Evolutionary conservation across 495 filamentous ascomycete species (phyloP).

Genomic region (Lophiotrema nucula): DNA sequence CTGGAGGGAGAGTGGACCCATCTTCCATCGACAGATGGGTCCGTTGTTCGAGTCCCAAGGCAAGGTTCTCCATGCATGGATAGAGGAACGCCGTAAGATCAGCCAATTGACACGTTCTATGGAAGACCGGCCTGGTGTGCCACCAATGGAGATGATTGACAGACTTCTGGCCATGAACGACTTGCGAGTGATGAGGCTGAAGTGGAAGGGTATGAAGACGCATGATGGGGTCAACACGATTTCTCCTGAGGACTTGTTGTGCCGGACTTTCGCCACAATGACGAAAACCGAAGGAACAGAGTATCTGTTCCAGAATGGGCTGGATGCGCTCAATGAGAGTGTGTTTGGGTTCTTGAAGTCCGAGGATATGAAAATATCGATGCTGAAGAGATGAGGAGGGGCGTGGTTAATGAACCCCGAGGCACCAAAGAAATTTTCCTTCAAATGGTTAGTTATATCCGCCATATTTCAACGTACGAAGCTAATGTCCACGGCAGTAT

Average conservation of each 20-base stretch:
- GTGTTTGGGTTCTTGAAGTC: constrained; percentile 20
- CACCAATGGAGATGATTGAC: constrained; percentile 16
- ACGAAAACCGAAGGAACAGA: constrained; percentile 27
- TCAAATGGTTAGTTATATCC: too few relatives aligned
- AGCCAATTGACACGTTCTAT: neutral
- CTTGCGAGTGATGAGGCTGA: constrained; percentile 17
- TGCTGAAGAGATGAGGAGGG: constrained; percentile 12
- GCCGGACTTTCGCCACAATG: constrained; percentile 16
- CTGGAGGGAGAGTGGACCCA: constrained; percentile 1
- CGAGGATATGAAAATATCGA: constrained; percentile 21
- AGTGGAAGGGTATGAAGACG: constrained; percentile 23
- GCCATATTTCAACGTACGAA: too few relatives aligned
- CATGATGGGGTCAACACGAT: neutral
- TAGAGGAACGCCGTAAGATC: constrained; percentile 22
- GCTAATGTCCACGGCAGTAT: too few relatives aligned
- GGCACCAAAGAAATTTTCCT: too few relatives aligned
- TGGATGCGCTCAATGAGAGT: constrained; percentile 10
- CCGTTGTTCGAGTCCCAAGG: constrained; percentile 2
- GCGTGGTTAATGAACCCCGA: too few relatives aligned
- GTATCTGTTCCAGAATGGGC: constrained; percentile 15
- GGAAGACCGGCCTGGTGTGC: constrained; percentile 4
- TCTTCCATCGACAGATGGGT: constrained; percentile 1
- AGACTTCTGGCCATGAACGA: constrained; percentile 25
- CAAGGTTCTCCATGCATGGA: constrained; percentile 15
- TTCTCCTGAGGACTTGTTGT: constrained; percentile 18